Conservation (phyloP, 345 rosid species). For the Pugionium dolabratum region DNA sequence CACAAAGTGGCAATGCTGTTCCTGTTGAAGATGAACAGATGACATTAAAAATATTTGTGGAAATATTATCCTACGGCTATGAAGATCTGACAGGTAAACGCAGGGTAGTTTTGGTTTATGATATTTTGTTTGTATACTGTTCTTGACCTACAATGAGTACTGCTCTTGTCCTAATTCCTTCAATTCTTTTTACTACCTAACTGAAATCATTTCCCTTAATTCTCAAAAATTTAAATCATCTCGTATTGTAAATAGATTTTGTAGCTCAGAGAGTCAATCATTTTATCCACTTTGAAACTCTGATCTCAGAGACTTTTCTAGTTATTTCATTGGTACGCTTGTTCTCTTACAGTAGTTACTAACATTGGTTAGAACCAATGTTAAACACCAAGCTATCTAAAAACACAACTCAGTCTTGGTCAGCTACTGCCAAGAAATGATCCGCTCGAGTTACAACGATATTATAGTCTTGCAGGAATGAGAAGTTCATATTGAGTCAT, state of each 20-base stretch:
- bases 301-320: not conserved
- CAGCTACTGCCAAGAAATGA: not conserved
- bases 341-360: not conserved
- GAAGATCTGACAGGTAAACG: slow-evolving; percentile 60
- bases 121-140: slow-evolving; percentile 12
- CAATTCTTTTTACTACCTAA: too few species aligned
- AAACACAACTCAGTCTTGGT: slow-evolving; percentile 5
- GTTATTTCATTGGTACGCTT: not conserved
- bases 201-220: too few species aligned
- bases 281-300: not conserved
- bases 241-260: slow-evolving; percentile 8
- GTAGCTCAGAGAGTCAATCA: slow-evolving; percentile 1
- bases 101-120: slow-evolving; percentile 46
- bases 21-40: slow-evolving; percentile 32
- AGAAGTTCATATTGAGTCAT: slow-evolving; percentile 8
- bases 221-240: not conserved
- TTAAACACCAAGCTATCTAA: not conserved
- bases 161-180: too few species aligned
- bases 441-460: not conserved
- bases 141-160: too few species aligned
- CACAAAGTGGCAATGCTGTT: slow-evolving; percentile 40
- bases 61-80: slow-evolving; percentile 46
- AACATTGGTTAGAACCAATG: slow-evolving; percentile 1
- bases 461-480: not conserved
- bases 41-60: slow-evolving; percentile 20